Conservation (phyloP, 2,329 filamentous ascomycete genomes). For the Xylaria sp. region DNA sequence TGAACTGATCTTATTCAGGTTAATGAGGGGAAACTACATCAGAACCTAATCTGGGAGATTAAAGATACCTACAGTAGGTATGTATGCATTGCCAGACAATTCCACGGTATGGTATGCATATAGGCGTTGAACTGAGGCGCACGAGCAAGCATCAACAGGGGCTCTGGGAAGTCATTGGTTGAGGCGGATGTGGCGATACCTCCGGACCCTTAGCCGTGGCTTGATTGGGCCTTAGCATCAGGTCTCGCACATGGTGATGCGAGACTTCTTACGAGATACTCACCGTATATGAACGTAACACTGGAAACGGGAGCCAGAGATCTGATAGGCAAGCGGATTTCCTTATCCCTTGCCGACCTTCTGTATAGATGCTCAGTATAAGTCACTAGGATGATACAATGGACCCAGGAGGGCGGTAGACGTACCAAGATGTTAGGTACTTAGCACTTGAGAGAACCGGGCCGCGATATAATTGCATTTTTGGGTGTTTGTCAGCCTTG, state of each 20-base stretch:
- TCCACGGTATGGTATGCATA: neutral
- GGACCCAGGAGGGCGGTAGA: neutral
- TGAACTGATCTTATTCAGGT: neutral
- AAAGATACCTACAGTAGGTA: neutral
- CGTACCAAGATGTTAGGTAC: neutral
- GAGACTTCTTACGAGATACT: constrained; percentile 13
- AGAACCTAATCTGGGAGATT: neutral
- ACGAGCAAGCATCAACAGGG: neutral
- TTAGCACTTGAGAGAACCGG: no score
- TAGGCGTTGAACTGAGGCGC: neutral
- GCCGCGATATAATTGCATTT: neutral
- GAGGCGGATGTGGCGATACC: neutral
- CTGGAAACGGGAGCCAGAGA: neutral
- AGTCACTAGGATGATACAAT: neutral
- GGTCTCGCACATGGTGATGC: neutral
- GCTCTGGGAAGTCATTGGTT: constrained; percentile 8
- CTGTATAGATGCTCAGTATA: neutral
- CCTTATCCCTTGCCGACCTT: neutral
- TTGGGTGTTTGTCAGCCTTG: neutral
- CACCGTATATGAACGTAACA: constrained; percentile 19
- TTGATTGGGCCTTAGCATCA: constrained; percentile 16
- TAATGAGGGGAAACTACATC: neutral
- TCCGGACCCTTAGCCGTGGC: neutral
- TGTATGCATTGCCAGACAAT: neutral
- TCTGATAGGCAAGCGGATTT: neutral